Percentiles rank a stretch among this genome's conserved stretches.
These are phyloP conservation scores for Huntiella bhutanensis DNA, from an alignment of 2,329 filamentous ascomycete genomes.

Conservation along the genomic window DNA sequence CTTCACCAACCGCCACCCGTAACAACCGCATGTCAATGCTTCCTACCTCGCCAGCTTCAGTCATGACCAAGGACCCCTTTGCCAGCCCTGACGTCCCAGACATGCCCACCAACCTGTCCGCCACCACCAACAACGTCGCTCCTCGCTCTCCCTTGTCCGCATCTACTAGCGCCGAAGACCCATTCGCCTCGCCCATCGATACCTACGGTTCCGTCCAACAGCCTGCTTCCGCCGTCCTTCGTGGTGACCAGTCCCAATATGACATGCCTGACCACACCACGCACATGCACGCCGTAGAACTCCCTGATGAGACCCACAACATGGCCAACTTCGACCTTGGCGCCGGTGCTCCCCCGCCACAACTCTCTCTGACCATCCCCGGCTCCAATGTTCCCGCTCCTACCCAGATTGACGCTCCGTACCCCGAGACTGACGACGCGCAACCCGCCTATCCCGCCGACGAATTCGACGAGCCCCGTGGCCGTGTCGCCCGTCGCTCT, in stretches of 20 bases:
- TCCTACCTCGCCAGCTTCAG: conserved; percentile 20
- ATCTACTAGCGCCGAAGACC: conserved; percentile 6
- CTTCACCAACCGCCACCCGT: conserved; percentile 23
- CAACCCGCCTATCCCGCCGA: conserved; percentile 8
- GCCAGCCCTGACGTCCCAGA: conserved; percentile 1
- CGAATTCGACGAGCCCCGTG: conserved; percentile 18
- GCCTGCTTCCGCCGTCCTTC: conserved; percentile 19
- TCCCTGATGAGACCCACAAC: conserved; percentile 1
- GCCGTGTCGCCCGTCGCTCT: conserved; percentile 18
- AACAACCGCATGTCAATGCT: conserved; percentile 25
- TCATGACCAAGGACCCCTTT: conserved; percentile 9
- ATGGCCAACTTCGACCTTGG: neutral
- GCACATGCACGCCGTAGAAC: conserved; percentile 4
- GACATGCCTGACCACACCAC: conserved; percentile 10
- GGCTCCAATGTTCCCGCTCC: conserved; percentile 17
- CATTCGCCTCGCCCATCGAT: conserved; percentile 9
- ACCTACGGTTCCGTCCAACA: conserved; percentile 17
- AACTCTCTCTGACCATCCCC: conserved; percentile 7
- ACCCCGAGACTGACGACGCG: conserved; percentile 13
- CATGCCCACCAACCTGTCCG: conserved; percentile 5
- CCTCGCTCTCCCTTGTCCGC: conserved; percentile 2
- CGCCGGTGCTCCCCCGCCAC: neutral
- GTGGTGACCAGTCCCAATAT: conserved; percentile 13
- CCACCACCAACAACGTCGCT: neutral
- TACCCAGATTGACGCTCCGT: conserved; percentile 12